These are phyloP conservation scores for Trametes versicolor DNA, from an alignment of 1,284 basidiomycete species.

Conservation along the genomic window DNA sequence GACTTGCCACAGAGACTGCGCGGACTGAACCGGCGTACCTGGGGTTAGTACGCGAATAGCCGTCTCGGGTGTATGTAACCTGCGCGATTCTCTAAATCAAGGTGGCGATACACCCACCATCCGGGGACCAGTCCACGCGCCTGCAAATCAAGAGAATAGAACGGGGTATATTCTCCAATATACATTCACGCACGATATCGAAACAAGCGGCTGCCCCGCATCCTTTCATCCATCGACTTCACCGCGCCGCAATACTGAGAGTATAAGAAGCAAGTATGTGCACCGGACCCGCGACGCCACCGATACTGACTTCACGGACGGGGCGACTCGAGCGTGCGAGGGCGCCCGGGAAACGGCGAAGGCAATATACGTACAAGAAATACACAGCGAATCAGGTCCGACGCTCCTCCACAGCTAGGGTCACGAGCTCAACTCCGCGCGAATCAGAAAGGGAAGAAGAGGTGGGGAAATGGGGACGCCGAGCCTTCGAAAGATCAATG, in stretches of 20 bases:
- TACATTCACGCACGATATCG: slow-evolving; percentile 20
- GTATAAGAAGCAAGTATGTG: slow-evolving; percentile 14
- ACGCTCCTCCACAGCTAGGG: slow-evolving; percentile 10
- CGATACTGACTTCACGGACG: slow-evolving; percentile 7
- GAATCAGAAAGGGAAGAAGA: neutral
- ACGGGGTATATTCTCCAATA: slow-evolving; percentile 26
- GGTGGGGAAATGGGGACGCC: neutral
- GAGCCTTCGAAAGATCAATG: slow-evolving; percentile 21
- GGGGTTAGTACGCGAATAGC: no score
- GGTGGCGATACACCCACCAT: neutral
- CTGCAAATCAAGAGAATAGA: slow-evolving; percentile 2
- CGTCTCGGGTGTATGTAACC: no score
- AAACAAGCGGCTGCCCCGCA: neutral
- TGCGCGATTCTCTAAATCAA: no score
- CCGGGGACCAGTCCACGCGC: no score
- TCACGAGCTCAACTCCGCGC: slow-evolving; percentile 1
- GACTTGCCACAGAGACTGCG: no score
- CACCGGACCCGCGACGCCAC: slow-evolving; percentile 30
- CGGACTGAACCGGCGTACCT: no score
- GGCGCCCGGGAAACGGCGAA: slow-evolving; percentile 6
- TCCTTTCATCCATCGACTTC: neutral
- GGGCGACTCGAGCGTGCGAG: neutral
- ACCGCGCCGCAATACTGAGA: neutral
- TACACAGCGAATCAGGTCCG: slow-evolving; percentile 29
- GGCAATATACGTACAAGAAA: slow-evolving; percentile 33